phyloP scores from a whole-genome alignment of 148 eudicot genomes.

The Rhododendron kiyosumense region DNA sequence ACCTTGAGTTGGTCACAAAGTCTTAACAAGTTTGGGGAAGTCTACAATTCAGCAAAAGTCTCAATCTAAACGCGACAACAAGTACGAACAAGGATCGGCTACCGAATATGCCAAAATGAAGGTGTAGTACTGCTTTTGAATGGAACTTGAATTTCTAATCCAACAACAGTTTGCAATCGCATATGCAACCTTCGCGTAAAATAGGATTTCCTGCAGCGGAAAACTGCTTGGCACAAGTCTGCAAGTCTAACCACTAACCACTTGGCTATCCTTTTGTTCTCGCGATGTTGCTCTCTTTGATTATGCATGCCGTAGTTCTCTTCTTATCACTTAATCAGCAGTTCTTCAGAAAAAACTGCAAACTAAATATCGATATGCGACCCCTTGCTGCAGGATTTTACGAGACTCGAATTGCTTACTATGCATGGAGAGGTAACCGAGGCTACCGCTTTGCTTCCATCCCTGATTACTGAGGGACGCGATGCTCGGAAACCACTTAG shows the following conservation, averaged over 20 bases:
- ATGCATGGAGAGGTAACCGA: conserved; percentile 89
- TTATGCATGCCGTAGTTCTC: neutral
- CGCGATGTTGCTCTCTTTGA: neutral
- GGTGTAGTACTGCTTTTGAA: neutral
- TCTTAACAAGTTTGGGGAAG: neutral
- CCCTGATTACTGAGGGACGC: conserved; percentile 54
- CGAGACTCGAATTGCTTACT: conserved; percentile 89
- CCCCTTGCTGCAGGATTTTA: conserved; percentile 63
- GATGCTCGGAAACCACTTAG: neutral
- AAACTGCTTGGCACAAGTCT: neutral
- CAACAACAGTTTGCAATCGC: neutral
- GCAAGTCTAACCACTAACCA: neutral
- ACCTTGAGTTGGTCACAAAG: neutral
- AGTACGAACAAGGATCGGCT: neutral
- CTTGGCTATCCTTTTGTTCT: neutral
- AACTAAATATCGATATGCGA: neutral
- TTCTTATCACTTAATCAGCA: neutral
- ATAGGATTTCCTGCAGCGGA: neutral
- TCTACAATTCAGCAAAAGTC: neutral
- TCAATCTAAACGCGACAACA: neutral
- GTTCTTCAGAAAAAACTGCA: neutral
- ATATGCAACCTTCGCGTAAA: neutral
- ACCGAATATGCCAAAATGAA: neutral
- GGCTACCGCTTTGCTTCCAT: conserved; percentile 85
- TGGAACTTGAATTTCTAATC: neutral